phyloP scores from a whole-genome alignment of 2,329 filamentous ascomycete species.

The Raffaelea albimanens region DNA sequence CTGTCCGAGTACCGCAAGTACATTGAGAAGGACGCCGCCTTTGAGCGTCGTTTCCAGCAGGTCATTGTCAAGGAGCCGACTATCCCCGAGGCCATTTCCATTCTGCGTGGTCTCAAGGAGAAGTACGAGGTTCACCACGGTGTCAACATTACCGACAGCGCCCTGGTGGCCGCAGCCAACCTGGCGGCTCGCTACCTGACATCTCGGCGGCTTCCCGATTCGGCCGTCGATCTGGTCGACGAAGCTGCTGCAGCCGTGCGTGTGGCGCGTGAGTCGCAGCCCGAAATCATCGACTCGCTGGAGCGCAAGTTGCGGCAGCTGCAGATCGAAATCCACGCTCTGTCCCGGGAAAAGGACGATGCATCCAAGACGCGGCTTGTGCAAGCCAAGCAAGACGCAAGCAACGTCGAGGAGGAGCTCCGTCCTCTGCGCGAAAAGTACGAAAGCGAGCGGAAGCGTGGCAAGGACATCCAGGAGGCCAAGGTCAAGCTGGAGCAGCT shows the following conservation, averaged over 20 bases:
- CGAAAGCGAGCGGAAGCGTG: slow-evolving; percentile 81
- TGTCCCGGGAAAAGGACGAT: slow-evolving; percentile 90
- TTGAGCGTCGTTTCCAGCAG: slow-evolving; percentile 97
- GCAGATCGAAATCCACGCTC: slow-evolving; percentile 93
- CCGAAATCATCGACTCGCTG: slow-evolving; percentile 88
- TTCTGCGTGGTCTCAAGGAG: slow-evolving; percentile 95
- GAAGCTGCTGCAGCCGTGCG: slow-evolving; percentile 95
- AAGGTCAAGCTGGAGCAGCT: slow-evolving; percentile 92
- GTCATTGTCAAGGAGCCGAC: slow-evolving; percentile 92
- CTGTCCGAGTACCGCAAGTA: slow-evolving; percentile 96
- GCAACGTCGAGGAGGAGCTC: slow-evolving; percentile 89
- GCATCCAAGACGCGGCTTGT: slow-evolving; percentile 76
- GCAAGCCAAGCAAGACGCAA: slow-evolving; percentile 79
- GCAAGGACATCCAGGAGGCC: slow-evolving; percentile 84
- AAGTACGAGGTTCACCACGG: slow-evolving; percentile 97
- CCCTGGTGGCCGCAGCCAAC: slow-evolving; percentile 83
- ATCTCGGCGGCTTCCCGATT: slow-evolving; percentile 82
- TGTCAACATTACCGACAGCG: slow-evolving; percentile 90
- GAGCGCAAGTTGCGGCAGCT: slow-evolving; percentile 85
- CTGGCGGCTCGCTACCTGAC: slow-evolving; percentile 92
- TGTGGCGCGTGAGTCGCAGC: slow-evolving; percentile 91
- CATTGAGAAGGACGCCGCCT: slow-evolving; percentile 96
- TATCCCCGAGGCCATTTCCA: slow-evolving; percentile 85
- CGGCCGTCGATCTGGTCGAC: slow-evolving; percentile 91
- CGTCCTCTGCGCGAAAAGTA: slow-evolving; percentile 91